These are phyloP conservation scores for Protomyces lactucae-debilis DNA, from an alignment of 1,139 yeast genomes.

Conservation along the genomic window DNA sequence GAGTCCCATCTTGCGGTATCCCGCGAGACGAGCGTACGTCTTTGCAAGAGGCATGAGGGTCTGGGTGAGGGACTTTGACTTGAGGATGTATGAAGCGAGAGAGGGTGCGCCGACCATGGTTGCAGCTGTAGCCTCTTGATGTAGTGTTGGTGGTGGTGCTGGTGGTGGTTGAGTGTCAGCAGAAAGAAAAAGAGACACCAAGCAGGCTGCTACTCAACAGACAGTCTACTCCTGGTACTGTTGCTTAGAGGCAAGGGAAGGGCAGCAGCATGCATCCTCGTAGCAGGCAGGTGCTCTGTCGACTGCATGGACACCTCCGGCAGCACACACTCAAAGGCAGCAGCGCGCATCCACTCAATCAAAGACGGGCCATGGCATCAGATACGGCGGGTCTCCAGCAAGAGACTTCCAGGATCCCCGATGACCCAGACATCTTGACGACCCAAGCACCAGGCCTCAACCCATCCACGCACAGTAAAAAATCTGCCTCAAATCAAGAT, in stretches of 20 bases:
- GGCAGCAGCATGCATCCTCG: background rate
- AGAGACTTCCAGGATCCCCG: constrained; percentile 7
- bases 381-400: background rate
- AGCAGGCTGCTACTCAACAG: background rate
- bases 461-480: background rate
- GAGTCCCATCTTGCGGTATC: constrained; percentile 30
- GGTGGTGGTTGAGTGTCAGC: background rate
- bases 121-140: background rate
- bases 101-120: constrained; percentile 27
- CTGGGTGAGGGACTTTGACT: constrained; percentile 24
- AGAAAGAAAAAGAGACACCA: background rate
- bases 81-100: constrained; percentile 24
- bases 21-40: constrained; percentile 28
- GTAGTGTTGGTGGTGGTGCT: background rate
- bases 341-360: no score
- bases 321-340: no score
- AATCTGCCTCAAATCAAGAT: background rate
- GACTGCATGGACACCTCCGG: background rate
- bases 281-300: background rate
- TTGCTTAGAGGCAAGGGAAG: background rate
- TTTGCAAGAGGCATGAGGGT: constrained; percentile 27
- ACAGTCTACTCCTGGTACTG: background rate
- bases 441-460: constrained; percentile 14
- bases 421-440: constrained; percentile 21
- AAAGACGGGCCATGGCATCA: no score